A percentile compares a stretch with the other conserved stretches of the same genome.
phyloP scores from a whole-genome alignment of 2,329 filamentous ascomycete species.

The Aspergillus melleus region DNA sequence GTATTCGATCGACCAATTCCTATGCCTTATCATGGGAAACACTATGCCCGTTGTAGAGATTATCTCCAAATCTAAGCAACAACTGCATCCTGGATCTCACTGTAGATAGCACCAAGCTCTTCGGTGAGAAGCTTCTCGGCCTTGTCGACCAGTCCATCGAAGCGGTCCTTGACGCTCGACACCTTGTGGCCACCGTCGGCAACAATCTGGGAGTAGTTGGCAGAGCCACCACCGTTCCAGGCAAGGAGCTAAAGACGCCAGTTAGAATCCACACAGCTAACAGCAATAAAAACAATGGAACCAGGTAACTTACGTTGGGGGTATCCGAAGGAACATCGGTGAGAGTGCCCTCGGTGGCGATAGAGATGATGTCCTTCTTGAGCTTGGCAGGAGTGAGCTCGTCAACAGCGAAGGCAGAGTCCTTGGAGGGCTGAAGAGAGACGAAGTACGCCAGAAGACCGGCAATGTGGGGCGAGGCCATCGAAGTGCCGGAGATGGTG shows the following conservation, averaged over 20 bases:
- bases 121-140: constrained; percentile 47
- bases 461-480: constrained; percentile 96
- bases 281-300: neutral
- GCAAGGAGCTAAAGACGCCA: constrained; percentile 65
- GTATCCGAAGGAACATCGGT: constrained; percentile 82
- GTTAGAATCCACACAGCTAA: constrained; percentile 23
- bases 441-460: constrained; percentile 98
- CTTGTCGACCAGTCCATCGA: constrained; percentile 47
- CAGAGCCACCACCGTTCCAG: constrained; percentile 96
- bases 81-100: constrained; percentile 43
- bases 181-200: constrained; percentile 69
- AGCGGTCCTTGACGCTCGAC: constrained; percentile 36
- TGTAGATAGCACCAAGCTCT: constrained; percentile 50
- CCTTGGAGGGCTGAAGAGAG: constrained; percentile 85
- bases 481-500: constrained; percentile 98
- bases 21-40: constrained; percentile 13
- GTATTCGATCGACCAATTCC: constrained; percentile 25
- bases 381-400: constrained; percentile 90
- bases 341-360: constrained; percentile 77
- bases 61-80: constrained; percentile 44
- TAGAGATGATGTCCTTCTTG: constrained; percentile 81
- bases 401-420: constrained; percentile 88
- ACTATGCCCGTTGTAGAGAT: constrained; percentile 10
- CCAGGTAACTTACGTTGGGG: constrained; percentile 64
- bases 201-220: constrained; percentile 85